Evolutionary conservation across 352 stramenopile genomes (phyloP), one percentile per base, ranked within the genome.

Genomic region (Aphanomyces stellatus): DNA sequence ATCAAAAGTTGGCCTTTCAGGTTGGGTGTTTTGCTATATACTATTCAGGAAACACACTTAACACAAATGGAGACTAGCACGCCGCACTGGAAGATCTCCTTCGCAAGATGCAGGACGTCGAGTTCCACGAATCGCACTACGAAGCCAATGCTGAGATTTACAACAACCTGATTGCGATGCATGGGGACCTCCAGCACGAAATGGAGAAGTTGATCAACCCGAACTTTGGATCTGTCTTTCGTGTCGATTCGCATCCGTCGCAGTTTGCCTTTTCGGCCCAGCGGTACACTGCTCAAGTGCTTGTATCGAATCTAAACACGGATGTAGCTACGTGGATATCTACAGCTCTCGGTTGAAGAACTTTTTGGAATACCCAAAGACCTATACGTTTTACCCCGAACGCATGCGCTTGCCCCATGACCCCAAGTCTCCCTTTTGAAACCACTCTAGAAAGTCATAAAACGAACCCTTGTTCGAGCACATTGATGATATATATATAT

Each of bases 191-290:
- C 60, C 81, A 88, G 69, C 78, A 71, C 53, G 71, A 74, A 35
- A 91, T 95, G 79, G 84, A 91, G 69, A 70, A 78, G 53, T 74
- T 90, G 69, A 85, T 94, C 75, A 94, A 95, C 73, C 71, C 68
- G 33, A 92, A 91, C 72, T 96, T 96, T 69, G 88, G 88, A 51
- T 94, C 84, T 0, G 85, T 96, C 22, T 96, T 96, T 72, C 75
- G 87, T 43, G 85, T 81, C 24, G 81, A 88, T 53, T 82, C 81
- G 49, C 88, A 95, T 65, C 85, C 88, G 15, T 92, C 85, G 25
- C 78, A 95, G 53, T 96, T 94, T 65, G 82, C 86, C 6, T 95
- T 91, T 69, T 88, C 81, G 66, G 80, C 93, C 62, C 83, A 90
- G 65, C 78, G 88, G 51, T 59, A 17, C 5, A 4, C n/a, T 4